Evolutionary conservation across 2,329 filamentous ascomycete genomes (phyloP), one percentile per base, ranked within the genome.

Genomic region (Waltergamsia citrina): DNA sequence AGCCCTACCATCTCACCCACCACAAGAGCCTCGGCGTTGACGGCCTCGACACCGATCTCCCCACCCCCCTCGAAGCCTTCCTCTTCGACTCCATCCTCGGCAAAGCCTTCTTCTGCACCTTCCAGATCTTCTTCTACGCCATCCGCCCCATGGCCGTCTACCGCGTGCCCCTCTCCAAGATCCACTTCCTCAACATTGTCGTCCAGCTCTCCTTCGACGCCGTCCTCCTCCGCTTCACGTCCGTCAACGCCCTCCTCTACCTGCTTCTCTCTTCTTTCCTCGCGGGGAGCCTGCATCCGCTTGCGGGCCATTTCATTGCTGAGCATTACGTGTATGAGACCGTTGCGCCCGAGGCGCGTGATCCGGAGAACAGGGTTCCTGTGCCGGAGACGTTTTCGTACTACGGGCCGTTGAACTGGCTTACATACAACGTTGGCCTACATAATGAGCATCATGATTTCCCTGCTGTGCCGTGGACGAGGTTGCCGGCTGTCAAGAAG

Each of bases 401-500:
- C 71, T 98, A 98, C 55, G 92, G 92, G 1, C 76, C 83, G 1
- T 72, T 96, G 43, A 98, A 98, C 63, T 62, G 87, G 49, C 62
- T 98, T 32, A 94, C 88, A 1, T 98, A 96, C 69, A 98, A 98
- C 49, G 92, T 98, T 29, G 92, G 92, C 34, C 66, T 95, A 51
- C 92, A 98, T 67, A 98, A 98, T 56, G 92, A 98, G 67, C 92
- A 98, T 61, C 92, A 98, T 58, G 92, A 98, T 59, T 98, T 98
- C 63, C 92, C 92, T 9, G 92, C 92, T 31, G 76, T 98, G 30
- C 90, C 92, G 0, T 98, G 92, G 92, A 95, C 87, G 8, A 71
- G 82, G 21, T 71, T 98, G 25, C 83, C 80, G 35, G 70, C 69
- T 51, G 67, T 98, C 35, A 78, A 88, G 51, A 63, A 76, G 42